These are phyloP conservation scores for Bryoglossum gracile DNA, from an alignment of 495 filamentous ascomycete species.

Conservation along the genomic window DNA sequence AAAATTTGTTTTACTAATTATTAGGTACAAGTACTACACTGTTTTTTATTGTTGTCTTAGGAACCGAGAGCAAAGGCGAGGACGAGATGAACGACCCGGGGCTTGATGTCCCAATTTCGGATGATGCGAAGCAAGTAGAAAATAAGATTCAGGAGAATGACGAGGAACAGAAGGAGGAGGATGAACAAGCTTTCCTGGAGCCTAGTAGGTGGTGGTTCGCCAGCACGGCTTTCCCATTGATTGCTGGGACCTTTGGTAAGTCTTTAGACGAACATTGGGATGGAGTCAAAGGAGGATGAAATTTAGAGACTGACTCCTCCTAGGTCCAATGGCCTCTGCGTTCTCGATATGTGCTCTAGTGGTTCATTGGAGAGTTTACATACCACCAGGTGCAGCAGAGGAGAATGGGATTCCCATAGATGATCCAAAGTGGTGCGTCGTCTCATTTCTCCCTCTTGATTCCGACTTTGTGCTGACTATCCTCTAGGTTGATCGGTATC, in stretches of 20 bases:
- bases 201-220: constrained; percentile 77
- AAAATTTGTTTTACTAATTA: no score
- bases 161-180: constrained; percentile 15
- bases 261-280: background rate
- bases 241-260: constrained; percentile 42
- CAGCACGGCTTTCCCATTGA: constrained; percentile 62
- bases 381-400: constrained; percentile 20
- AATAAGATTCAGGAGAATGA: constrained; percentile 23
- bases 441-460: background rate
- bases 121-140: constrained; percentile 45
- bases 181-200: constrained; percentile 21
- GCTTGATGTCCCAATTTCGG: constrained; percentile 43
- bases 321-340: constrained; percentile 59
- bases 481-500: constrained; percentile 53
- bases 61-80: background rate
- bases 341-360: constrained; percentile 76
- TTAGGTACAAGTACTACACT: no score
- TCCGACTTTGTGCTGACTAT: no score
- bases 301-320: background rate
- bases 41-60: no score
- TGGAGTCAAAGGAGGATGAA: background rate
- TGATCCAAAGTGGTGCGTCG: constrained; percentile 62
- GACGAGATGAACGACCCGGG: constrained; percentile 53
- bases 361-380: constrained; percentile 60
- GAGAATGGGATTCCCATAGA: constrained; percentile 33